Evolutionary conservation across 1,284 basidiomycete genomes (phyloP), one percentile per base, ranked within the genome.

Genomic region (Grifola frondosa): DNA sequence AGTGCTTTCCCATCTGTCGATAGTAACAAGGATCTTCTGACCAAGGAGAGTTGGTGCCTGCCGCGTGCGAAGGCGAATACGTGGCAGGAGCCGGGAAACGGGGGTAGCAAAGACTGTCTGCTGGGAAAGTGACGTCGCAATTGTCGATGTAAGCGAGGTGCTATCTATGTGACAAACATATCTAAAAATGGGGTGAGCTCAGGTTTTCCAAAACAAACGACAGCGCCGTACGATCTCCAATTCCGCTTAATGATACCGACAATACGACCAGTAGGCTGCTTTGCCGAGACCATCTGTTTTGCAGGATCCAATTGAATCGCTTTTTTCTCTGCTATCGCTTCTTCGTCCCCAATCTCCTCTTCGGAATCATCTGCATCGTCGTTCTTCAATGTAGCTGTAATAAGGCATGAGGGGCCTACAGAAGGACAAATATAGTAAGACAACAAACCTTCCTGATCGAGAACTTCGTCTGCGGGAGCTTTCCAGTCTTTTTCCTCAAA

Each of bases 131-230:
- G 91, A 91, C 0, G 90, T 91, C 19, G 81, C 63, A 30, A 84
- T 84, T 3, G 83, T 80, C 10, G 88, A 87, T 2, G 89, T 86
- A 33, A 98, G 76, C 2, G 95, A 94, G 0, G 87, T 81, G 52
- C 82, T 81, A 66, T 98, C 97, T 44, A 99, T 86, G 65, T 98
- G 96, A 64, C 94, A 97, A 30, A 99, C 96, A 60, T 95, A 97
- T 42, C 87, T 89, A 53, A 24, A 49, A 30, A 30, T 15, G 24
- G 21, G 37, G 31, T 48, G 28, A 54, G 37, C 24, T 12, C 17
- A 30, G n/a, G 39, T 40, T 3, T 9, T 24, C 29, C 23, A 21
- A 30, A 32, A 37, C 13, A 46, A 24, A 13, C n/a, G 12, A 22
- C n/a, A 5, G 33, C 29, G 13, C 74, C 84, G 59, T 66, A 90